phyloP scores from a whole-genome alignment of 768 basidiomycete species.

The Suillus luteus region DNA sequence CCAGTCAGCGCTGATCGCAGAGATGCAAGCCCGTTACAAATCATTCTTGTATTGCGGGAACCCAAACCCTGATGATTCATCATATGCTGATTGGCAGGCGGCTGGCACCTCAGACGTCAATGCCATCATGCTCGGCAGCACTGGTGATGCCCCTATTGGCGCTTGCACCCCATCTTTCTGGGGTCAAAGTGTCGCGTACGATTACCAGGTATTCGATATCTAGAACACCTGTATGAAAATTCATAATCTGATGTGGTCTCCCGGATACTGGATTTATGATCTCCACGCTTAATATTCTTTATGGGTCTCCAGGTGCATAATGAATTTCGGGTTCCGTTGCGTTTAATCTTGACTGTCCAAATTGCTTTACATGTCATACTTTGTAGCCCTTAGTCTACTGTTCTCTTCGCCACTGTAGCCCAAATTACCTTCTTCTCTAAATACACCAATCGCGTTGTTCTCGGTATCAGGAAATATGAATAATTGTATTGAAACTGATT shows the following conservation, averaged over 20 bases:
- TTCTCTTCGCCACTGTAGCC: conserved; percentile 2
- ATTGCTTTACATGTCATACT: conserved; percentile 1
- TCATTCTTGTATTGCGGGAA: conserved; percentile 63
- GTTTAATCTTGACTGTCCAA: background rate
- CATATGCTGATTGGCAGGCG: conserved; percentile 51
- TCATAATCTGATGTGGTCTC: background rate
- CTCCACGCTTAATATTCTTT: background rate
- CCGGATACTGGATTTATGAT: background rate
- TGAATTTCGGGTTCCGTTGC: background rate
- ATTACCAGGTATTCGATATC: conserved; percentile 66
- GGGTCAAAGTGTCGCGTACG: conserved; percentile 63
- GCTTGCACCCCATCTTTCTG: conserved; percentile 70
- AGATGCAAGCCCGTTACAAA: conserved; percentile 71
- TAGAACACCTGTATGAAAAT: conserved; percentile 20
- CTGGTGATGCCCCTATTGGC: conserved; percentile 51
- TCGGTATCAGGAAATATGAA: background rate
- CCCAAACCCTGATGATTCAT: conserved; percentile 56
- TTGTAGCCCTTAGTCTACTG: conserved; percentile 1
- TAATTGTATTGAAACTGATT: background rate
- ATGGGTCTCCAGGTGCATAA: background rate
- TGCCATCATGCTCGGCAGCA: conserved; percentile 62
- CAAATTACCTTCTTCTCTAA: background rate
- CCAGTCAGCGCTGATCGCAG: conserved; percentile 59
- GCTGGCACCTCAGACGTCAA: conserved; percentile 55
- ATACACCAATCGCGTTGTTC: background rate